Evolutionary conservation across 164 flowering plant species (phyloP), one percentile per base, ranked within the genome.

Genomic region (Stephania japonica): DNA sequence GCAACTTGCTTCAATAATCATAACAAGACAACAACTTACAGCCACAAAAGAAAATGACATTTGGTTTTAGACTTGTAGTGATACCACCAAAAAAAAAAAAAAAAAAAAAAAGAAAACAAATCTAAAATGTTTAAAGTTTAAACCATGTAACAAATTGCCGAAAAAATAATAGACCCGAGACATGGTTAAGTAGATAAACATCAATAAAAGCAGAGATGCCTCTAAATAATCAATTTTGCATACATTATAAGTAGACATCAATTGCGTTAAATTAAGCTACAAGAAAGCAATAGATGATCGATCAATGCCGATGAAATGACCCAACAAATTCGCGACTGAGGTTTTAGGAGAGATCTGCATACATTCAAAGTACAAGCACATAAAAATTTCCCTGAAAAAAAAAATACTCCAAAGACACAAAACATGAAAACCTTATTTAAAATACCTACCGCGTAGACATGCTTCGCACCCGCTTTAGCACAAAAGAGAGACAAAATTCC

Each of bases 401-500:
- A 32, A 32, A 32, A 32, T 32, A 32, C 38, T 32, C 38, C 38
- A 32, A 32, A 32, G 38, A 32, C 38, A 32, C 1, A 32, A 32
- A 32, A 32, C 38, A 68, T 66, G 16, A 41, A 50, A 67, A 43
- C 5, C 23, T 24, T 12, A 72, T 7, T 8, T 69, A 23, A 72
- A 68, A 49, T 4, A 80, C 93, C 71, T 85, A 95, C 99, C 72
- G 99, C 98, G 78, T 91, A 95, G 74, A 95, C 97, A 87, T 93
- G 99, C 65, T 89, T 85, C 32, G 99, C 99, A 62, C 99, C 99
- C 63, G 91, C 97, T 85, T 93, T 95, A 23, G 99, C 99, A 87
- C 99, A 95, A 75, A 95, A 95, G 26, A 95, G 87, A 66, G 99
- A 95, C 76, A 95, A 79, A 49, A 95, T 95, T 70, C 99, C 99